Evolutionary conservation across 2,329 filamentous ascomycete species (phyloP).

Genomic region (Calonectria hongkongensis): DNA sequence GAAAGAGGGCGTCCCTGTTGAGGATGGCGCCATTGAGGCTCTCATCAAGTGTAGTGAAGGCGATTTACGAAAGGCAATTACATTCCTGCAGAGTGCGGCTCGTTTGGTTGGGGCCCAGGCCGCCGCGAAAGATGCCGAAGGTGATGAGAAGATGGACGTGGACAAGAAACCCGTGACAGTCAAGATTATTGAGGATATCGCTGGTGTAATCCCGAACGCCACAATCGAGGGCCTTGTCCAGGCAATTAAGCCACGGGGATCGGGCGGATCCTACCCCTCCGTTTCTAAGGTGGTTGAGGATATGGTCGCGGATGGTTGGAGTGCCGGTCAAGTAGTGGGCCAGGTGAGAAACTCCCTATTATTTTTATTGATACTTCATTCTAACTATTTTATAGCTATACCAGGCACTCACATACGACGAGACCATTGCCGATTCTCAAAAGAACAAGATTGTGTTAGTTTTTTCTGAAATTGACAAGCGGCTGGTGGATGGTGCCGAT

Average conservation of each 20-base stretch:
- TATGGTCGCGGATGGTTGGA: conserved; percentile 97
- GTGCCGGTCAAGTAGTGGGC: conserved; percentile 88
- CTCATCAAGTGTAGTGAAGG: conserved; percentile 93
- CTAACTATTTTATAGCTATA: conserved; percentile 77
- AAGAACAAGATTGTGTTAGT: conserved; percentile 93
- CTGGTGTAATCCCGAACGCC: conserved; percentile 88
- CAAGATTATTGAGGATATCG: conserved; percentile 92
- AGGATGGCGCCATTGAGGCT: conserved; percentile 86
- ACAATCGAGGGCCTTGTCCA: conserved; percentile 83
- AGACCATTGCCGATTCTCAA: conserved; percentile 86
- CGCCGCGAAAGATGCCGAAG: conserved; percentile 68
- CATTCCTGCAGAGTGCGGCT: conserved; percentile 95
- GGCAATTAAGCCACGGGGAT: conserved; percentile 84
- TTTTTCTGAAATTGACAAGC: conserved; percentile 96
- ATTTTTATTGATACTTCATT: background rate
- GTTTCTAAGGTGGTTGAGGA: conserved; percentile 89
- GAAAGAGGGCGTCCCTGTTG: conserved; percentile 84
- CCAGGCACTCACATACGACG: conserved; percentile 87
- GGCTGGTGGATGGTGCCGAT: conserved; percentile 94
- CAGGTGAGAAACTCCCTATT: conserved; percentile 73
- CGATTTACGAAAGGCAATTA: conserved; percentile 96
- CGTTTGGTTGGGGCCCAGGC: conserved; percentile 84
- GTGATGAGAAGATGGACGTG: conserved; percentile 77
- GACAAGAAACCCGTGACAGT: conserved; percentile 81
- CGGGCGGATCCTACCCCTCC: conserved; percentile 79